Percentiles rank a stretch among this genome's conserved stretches.
phyloP scores from a whole-genome alignment of 768 basidiomycete genomes.

The Russula sp. region DNA sequence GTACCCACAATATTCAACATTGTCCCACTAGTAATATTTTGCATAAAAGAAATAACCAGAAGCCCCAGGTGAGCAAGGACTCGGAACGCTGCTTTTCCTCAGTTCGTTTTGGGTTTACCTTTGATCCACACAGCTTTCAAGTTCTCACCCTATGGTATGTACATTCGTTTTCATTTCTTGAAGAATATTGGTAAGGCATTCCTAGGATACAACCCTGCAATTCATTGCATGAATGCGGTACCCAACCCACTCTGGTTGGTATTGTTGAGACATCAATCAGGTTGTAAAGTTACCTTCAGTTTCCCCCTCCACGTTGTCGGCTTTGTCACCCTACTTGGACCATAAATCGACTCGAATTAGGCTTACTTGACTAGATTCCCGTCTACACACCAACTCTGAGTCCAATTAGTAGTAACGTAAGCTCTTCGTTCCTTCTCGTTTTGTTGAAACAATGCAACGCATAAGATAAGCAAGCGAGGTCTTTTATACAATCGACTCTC shows the following conservation, averaged over 20 bases:
- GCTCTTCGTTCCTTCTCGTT: no score
- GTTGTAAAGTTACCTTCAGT: not conserved
- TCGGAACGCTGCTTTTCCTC: not conserved
- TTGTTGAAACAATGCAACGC: no score
- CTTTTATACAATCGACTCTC: no score
- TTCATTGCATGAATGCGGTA: conserved; percentile 29
- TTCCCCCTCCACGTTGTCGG: no score
- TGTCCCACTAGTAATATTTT: conserved; percentile 42
- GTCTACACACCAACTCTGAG: no score
- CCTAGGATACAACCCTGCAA: conserved; percentile 30
- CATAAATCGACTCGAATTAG: no score
- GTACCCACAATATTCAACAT: not conserved
- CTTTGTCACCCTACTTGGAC: no score
- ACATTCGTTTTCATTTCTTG: not conserved
- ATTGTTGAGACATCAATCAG: not conserved
- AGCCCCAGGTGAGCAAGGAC: conserved; percentile 40
- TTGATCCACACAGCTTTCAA: conserved; percentile 41
- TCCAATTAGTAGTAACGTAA: no score
- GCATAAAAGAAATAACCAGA: conserved; percentile 59
- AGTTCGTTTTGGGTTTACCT: not conserved
- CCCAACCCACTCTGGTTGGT: not conserved
- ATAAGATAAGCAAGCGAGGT: no score
- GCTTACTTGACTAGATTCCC: no score
- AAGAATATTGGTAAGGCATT: not conserved
- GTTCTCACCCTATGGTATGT: conserved; percentile 64